A percentile compares a stretch with the other conserved stretches of the same genome.
Evolutionary conservation across 805 yeast genomes (phyloP).

Genomic region (Lachancea lanzarotensis): DNA sequence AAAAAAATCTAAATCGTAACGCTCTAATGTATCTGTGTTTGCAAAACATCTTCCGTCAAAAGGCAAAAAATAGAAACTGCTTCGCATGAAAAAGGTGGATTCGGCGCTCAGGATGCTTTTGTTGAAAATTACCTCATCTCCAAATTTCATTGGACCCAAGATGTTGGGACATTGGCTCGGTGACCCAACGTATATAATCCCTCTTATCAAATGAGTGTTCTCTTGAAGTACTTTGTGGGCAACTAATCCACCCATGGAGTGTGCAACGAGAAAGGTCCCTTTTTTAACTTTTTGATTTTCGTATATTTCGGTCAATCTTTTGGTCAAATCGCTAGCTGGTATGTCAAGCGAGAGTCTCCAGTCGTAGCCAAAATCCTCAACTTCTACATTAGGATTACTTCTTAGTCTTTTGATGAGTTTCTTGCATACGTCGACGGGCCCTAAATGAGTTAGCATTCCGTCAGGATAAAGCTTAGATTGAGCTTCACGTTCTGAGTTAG

Average conservation of each 20-base stretch:
- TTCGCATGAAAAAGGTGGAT: constrained; percentile 82
- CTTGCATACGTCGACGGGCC: constrained; percentile 76
- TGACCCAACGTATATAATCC: constrained; percentile 72
- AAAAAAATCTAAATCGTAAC: constrained; percentile 64
- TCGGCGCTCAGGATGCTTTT: constrained; percentile 72
- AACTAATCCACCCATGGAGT: constrained; percentile 91
- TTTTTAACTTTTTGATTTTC: constrained; percentile 37
- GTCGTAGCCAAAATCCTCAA: constrained; percentile 83
- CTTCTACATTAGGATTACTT: constrained; percentile 50
- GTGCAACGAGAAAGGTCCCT: constrained; percentile 71
- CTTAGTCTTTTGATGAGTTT: constrained; percentile 49
- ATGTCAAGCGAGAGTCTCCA: constrained; percentile 75
- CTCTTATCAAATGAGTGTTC: constrained; percentile 63
- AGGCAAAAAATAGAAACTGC: constrained; percentile 75
- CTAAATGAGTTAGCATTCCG: constrained; percentile 73
- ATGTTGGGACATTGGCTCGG: constrained; percentile 83
- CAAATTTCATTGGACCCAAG: constrained; percentile 76
- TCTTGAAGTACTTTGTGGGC: constrained; percentile 72
- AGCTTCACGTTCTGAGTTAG: constrained; percentile 59
- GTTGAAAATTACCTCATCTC: constrained; percentile 72
- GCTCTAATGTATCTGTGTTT: constrained; percentile 51
- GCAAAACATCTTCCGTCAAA: constrained; percentile 66
- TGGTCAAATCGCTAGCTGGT: constrained; percentile 44
- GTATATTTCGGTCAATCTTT: constrained; percentile 39
- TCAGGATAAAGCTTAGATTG: constrained; percentile 54